Conservation (phyloP, 2,329 filamentous ascomycete genomes). For the Ceratocystis huliohia region DNA sequence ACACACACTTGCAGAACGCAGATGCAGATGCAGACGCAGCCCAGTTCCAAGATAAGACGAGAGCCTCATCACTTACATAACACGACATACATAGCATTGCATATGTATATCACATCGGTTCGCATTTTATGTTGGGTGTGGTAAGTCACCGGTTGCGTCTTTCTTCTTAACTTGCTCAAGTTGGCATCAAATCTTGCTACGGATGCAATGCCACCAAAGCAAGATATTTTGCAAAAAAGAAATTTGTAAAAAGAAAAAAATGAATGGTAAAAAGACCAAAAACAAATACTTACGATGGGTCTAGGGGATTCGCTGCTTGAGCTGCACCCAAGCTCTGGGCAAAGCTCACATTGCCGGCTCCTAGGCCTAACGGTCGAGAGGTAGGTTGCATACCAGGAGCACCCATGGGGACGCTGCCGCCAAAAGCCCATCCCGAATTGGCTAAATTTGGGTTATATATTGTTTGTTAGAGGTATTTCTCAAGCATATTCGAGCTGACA, state of each 20-base stretch:
- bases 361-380: constrained; percentile 36
- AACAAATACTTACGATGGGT: constrained; percentile 45
- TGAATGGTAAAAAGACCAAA: background rate
- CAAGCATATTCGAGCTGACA: no score
- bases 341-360: constrained; percentile 47
- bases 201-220: no score
- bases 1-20: background rate
- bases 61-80: no score
- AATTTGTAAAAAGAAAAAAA: background rate
- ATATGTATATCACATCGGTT: no score
- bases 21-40: background rate
- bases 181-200: no score
- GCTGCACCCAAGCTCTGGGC: constrained; percentile 53
- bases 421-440: constrained; percentile 47
- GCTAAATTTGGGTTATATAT: constrained; percentile 6
- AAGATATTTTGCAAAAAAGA: no score
- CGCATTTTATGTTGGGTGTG: no score
- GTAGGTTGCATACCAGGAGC: constrained; percentile 41
- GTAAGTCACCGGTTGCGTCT: no score
- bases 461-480: no score
- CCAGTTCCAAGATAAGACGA: no score
- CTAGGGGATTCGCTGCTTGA: constrained; percentile 48
- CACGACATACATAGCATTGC: no score
- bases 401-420: constrained; percentile 49
- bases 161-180: no score